Evolutionary conservation across 441 rosid genomes (phyloP), one percentile per base, ranked within the genome.

Genomic region (Flueggea neowawraea): DNA sequence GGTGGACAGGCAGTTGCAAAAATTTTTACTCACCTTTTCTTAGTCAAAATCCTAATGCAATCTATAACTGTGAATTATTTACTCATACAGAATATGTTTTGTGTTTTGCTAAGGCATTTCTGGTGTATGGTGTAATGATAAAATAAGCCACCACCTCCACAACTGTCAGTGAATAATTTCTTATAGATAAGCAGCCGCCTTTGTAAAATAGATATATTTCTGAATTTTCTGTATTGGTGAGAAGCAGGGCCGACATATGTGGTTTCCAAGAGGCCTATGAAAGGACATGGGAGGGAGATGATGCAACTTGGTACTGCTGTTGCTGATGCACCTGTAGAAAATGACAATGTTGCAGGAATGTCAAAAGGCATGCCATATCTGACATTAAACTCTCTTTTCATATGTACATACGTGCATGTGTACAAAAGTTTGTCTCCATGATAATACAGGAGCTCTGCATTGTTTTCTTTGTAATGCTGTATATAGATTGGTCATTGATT

Each of bases 231-330:
- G 68, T 36, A 58, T 72, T 39, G 60, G 68, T 60, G 68, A 62
- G 69, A 74, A 72, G 66, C 89, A 91, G 99, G 96, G 68, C 95
- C 82, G 52, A 78, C 90, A 49, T 95, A 84, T 78, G 76, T 84
- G 59, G 73, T 63, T 54, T 76, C 86, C 14, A 91, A 84, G 77
- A 79, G 94, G 68, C 99, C 97, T 31, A 82, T 73, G 74, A 89
- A 78, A 76, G 99, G 98, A 65, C 97, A 78, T 69, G 99, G 99
- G 48, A 86, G 97, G 48, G 97, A 89, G 88, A 85, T 80, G 82
- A 89, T 95, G 75, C 99, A 95, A 53, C 68, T 95, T 36, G 99
- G 99, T 62, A 78, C 85, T 51, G 97, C 96, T 15, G 80, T 91
- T 60, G 87, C 77, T 3, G 94, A 91, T 74, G 74, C 73, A 60